Evolutionary conservation across 176 grass and related monocot species (phyloP), one percentile per base, ranked within the genome.

Genomic region (Ensete glaucum): DNA sequence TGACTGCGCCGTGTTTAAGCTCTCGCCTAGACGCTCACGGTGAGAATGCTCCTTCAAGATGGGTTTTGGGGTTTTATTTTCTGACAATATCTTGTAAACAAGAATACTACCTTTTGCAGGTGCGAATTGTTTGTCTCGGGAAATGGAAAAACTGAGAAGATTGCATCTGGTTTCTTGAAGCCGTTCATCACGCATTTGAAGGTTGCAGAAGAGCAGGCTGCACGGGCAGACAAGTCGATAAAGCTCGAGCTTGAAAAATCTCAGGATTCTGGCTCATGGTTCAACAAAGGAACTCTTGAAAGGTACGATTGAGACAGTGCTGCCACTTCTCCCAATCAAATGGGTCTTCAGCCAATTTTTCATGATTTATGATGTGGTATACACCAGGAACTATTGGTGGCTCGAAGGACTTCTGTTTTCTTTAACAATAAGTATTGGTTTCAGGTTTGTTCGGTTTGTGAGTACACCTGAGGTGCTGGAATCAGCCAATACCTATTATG

Each of bases 211-310:
- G 88, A 91, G 71, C 94, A 98, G 79, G 84, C 84, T 17, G 70
- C 81, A 17, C 84, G 79, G 48, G 52, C 52, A 77, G 51, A 66
- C 19, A 20, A 67, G 73, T 82, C 82, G 53, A 93, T 98, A 74
- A 83, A 84, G 14, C 78, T 93, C 69, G 88, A 98, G 86, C 62
- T 93, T 57, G 94, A 89, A 19, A 87, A 80, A 12, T 79, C 72
- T 62, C 54, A 62, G 67, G 80, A 82, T 66, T 76, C 54, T 16
- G 9, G 79, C 80, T 11, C 86, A 1, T 98, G 94, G 94, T 98
- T 98, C 86, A 93, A 82, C 80, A 98, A 93, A 83, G 88, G 84
- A 76, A 98, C 90, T 53, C 88, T 98, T 19, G 94, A 98, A 86
- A 93, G 94, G 94, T 98, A 63, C 23, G 11, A 54, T 50, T 53